A percentile compares a stretch with the other conserved stretches of the same genome.
Conservation (phyloP, 2,329 filamentous ascomycete species). For the Aspergillus sp. region DNA sequence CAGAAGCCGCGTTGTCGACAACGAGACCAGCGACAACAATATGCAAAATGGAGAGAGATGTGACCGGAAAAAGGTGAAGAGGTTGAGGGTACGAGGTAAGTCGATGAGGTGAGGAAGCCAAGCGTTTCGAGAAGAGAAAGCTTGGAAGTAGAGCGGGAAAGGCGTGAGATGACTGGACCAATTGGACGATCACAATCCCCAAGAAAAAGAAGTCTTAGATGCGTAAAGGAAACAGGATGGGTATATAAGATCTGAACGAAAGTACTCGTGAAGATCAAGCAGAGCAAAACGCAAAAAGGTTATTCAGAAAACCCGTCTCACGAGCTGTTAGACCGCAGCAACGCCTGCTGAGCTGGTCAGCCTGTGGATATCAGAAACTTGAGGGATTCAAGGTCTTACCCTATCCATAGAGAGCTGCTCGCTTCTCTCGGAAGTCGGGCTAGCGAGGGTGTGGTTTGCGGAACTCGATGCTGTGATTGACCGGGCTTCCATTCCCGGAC, state of each 20-base stretch:
- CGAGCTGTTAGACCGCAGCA: constrained; percentile 52
- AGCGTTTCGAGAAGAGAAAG: constrained; percentile 9
- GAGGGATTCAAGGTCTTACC: constrained; percentile 40
- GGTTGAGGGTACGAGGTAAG: not conserved
- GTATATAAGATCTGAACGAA: constrained; percentile 30
- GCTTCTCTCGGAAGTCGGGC: constrained; percentile 61
- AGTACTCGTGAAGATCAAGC: constrained; percentile 26
- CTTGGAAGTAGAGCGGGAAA: constrained; percentile 9
- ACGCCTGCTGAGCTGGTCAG: constrained; percentile 26
- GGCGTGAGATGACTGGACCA: constrained; percentile 7
- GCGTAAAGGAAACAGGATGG: constrained; percentile 20
- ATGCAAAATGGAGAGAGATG: constrained; percentile 17
- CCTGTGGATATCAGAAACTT: constrained; percentile 18
- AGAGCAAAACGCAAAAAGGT: constrained; percentile 24
- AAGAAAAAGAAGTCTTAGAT: constrained; percentile 22
- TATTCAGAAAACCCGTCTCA: constrained; percentile 31
- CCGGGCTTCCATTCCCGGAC: constrained; percentile 61
- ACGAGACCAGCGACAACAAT: constrained; percentile 18
- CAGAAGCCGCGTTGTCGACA: constrained; percentile 14
- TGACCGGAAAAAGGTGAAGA: constrained; percentile 5
- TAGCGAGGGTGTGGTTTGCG: constrained; percentile 57
- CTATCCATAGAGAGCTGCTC: constrained; percentile 61
- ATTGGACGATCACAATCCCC: constrained; percentile 12
- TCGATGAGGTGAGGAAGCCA: constrained; percentile 4
- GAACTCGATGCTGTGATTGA: constrained; percentile 69